Evolutionary conservation across 768 basidiomycete genomes (phyloP), one percentile per base, ranked within the genome.

Genomic region (Fomitopsis pulvina): DNA sequence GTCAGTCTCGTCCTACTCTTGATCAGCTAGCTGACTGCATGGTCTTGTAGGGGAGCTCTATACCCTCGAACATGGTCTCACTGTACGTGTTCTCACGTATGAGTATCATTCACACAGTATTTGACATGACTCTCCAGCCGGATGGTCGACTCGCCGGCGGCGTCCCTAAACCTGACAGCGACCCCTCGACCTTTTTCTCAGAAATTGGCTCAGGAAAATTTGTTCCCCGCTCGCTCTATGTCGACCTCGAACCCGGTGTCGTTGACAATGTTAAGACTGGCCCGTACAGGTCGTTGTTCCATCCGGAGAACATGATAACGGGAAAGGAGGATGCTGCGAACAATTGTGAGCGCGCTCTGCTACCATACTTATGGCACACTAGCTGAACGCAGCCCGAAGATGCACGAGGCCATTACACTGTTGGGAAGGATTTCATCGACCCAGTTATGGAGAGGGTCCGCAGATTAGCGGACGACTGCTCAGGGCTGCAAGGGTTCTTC

Each of bases 281-380:
- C 59, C 78, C 83, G 37, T 96, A 97, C 74, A 79, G 90, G 66
- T 85, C 85, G 52, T 81, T 99, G 25, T 99, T 99, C 75, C 95
- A 99, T 69, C 95, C 95, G 0, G 95, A 98, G 74, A 89, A 92
- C 41, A 80, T 99, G 72, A 84, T 98, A 67, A 87, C 88, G 48
- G 95, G 95, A 63, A 98, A 98, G 73, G 95, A 99, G 75, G 95
- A 99, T 63, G 95, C 95, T 44, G 95, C 95, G 57, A 99, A 96
- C 78, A 99, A 99, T 70, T 99, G 93, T 93, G 66, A 24, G 16
- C 20, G 44, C 38, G 29, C 32, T 52, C 21, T 12, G 8, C 40
- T 52, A 29, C 48, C n/a, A n/a, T n/a, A n/a, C n/a, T n/a, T n/a
- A n/a, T n/a, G n/a, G n/a, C n/a, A n/a, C n/a, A 32, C 30, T 56